Conservation (phyloP, 1,284 basidiomycete species). For the Xerocomus subilludens region DNA sequence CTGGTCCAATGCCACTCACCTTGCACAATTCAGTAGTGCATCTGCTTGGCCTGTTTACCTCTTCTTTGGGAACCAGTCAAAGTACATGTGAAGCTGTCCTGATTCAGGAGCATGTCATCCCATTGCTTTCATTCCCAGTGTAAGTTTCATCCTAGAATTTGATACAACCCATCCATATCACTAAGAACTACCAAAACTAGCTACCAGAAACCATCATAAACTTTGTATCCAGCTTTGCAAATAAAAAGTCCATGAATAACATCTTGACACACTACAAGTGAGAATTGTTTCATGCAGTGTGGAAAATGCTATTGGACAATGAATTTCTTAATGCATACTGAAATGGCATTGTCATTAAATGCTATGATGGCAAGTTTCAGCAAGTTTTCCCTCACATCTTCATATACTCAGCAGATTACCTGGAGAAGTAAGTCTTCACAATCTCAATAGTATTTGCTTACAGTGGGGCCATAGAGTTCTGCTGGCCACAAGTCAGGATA, state of each 20-base stretch:
- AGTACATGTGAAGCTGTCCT: too few species aligned
- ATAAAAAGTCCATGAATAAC: constrained; percentile 36
- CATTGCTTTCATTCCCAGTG: too few species aligned
- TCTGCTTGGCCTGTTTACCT: too few species aligned
- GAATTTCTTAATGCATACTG: constrained; percentile 52
- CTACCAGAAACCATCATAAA: constrained; percentile 45
- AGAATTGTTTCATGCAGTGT: constrained; percentile 53
- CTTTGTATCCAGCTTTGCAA: constrained; percentile 47
- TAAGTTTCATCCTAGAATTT: too few species aligned
- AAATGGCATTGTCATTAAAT: constrained; percentile 49
- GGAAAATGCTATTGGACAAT: constrained; percentile 48
- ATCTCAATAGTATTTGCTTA: background rate
- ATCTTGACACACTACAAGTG: constrained; percentile 48
- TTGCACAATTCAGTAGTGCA: too few species aligned
- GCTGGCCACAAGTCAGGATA: constrained; percentile 40
- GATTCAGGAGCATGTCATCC: too few species aligned
- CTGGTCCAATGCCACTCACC: too few species aligned
- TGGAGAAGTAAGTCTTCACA: constrained; percentile 51
- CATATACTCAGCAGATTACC: constrained; percentile 54
- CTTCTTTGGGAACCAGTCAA: too few species aligned
- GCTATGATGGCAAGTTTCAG: constrained; percentile 44
- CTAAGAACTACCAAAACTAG: too few species aligned
- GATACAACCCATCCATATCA: too few species aligned
- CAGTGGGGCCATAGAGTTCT: too few species aligned
- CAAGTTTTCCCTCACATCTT: constrained; percentile 51